Evolutionary conservation across 768 basidiomycete genomes (phyloP), one percentile per base, ranked within the genome.

Genomic region (Boletus subparvulus): DNA sequence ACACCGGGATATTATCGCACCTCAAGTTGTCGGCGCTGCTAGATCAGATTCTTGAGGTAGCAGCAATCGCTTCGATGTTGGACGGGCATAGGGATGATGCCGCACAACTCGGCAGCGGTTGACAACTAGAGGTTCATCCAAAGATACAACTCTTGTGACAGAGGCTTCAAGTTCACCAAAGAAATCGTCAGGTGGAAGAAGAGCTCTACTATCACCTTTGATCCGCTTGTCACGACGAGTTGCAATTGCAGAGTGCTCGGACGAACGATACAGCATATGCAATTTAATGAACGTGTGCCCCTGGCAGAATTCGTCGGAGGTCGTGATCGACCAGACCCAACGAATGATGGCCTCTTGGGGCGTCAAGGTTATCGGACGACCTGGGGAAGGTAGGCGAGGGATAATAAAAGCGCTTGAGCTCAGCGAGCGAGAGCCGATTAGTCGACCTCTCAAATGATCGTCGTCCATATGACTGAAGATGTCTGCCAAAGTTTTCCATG

Each of bases 331-430:
- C 64, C 65, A 72, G 49, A 59, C 26, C 63, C 58, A 64, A 19
- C 58, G 65, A 28, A 67, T 56, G 41, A 54, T 43, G 33, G 51
- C 52, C n/a, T 64, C 61, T 35, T 70, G 64, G 3, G 49, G 59
- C 6, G 60, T 63, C 33, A 56, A 9, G 12, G 45, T 6, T 24
- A 72, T 40, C 3, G 62, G 63, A 17, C 61, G 63, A 46, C 52
- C 42, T 3, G 63, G 70, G 10, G 68, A 63, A 44, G 65, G 62
- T 17, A 72, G 50, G 3, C 68, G 64, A 39, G 72, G 72, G 26
- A 72, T 62, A 41, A 72, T 59, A 13, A 57, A 47, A 16, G 66
- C 41, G 6, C 0, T 40, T 26, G 65, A 58, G 4, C 12, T 4
- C 6, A 26, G n/a, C 14, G 44, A 50, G 19, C 63, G 57, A 30